Conservation (phyloP, 805 yeast species). For the Cyberlindnera euphorbiae region DNA sequence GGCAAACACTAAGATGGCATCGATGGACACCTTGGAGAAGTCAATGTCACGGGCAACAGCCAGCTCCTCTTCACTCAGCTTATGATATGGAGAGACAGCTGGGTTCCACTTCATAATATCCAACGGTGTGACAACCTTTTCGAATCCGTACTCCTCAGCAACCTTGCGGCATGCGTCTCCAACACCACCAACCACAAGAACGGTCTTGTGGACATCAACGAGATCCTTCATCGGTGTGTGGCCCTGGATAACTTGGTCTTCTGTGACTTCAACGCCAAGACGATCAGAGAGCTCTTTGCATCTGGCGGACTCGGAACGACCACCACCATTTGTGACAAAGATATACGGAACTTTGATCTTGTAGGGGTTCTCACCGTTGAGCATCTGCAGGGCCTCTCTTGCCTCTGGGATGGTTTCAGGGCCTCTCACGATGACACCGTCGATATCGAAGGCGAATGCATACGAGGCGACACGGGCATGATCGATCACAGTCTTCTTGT, state of each 20-base stretch:
- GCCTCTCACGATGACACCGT: constrained; percentile 84
- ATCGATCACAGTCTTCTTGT: constrained; percentile 51
- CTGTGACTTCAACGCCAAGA: constrained; percentile 55
- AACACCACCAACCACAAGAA: constrained; percentile 84
- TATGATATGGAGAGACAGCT: constrained; percentile 79
- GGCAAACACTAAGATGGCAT: constrained; percentile 84
- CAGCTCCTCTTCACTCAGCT: constrained; percentile 66
- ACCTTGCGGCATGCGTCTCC: constrained; percentile 81
- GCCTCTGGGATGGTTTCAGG: constrained; percentile 83
- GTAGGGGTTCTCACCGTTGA: constrained; percentile 75
- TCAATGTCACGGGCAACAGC: constrained; percentile 50
- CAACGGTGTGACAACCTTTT: constrained; percentile 74
- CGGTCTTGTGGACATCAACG: constrained; percentile 61
- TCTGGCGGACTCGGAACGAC: constrained; percentile 71
- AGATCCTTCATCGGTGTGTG: constrained; percentile 91
- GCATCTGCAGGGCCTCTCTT: constrained; percentile 59
- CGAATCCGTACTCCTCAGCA: constrained; percentile 80
- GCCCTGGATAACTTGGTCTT: constrained; percentile 85
- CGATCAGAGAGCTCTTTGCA: constrained; percentile 65
- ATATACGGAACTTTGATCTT: constrained; percentile 78
- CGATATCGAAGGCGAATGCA: constrained; percentile 91
- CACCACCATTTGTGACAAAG: constrained; percentile 91
- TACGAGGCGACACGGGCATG: constrained; percentile 73
- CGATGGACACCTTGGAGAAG: constrained; percentile 61
- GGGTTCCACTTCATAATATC: constrained; percentile 87